A percentile compares a stretch with the other conserved stretches of the same genome.
These are phyloP conservation scores for Capsicum chinense DNA, from an alignment of 257 asterid genomes.

Conservation along the genomic window DNA sequence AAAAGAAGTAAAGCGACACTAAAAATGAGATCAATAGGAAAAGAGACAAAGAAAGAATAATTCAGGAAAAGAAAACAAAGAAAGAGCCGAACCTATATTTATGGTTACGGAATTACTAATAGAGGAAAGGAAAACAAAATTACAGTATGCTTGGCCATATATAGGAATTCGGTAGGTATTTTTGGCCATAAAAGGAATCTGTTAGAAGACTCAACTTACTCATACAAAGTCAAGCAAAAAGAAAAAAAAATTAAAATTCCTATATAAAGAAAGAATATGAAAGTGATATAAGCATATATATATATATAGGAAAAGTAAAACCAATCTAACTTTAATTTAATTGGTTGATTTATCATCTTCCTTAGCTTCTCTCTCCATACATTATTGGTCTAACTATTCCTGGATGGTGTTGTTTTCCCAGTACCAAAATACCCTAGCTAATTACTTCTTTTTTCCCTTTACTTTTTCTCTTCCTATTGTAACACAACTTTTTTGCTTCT, in stretches of 20 bases:
- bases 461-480: not conserved
- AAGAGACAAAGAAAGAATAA: no score
- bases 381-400: not conserved
- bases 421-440: constrained; percentile 12
- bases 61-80: no score
- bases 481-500: not conserved
- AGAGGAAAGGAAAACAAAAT: constrained; percentile 6
- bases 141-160: not conserved
- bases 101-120: not conserved
- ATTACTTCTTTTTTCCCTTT: not conserved
- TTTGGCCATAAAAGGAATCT: constrained; percentile 21
- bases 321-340: not conserved
- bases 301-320: not conserved
- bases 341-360: not conserved
- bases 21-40: no score
- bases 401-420: not conserved
- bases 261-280: not conserved
- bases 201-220: not conserved
- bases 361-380: not conserved
- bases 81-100: not conserved
- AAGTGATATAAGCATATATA: not conserved
- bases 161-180: not conserved
- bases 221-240: not conserved
- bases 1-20: no score
- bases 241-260: not conserved